Conservation (phyloP, 2,329 filamentous ascomycete species). For the Nothophaeocryptopus gaeumannii region DNA sequence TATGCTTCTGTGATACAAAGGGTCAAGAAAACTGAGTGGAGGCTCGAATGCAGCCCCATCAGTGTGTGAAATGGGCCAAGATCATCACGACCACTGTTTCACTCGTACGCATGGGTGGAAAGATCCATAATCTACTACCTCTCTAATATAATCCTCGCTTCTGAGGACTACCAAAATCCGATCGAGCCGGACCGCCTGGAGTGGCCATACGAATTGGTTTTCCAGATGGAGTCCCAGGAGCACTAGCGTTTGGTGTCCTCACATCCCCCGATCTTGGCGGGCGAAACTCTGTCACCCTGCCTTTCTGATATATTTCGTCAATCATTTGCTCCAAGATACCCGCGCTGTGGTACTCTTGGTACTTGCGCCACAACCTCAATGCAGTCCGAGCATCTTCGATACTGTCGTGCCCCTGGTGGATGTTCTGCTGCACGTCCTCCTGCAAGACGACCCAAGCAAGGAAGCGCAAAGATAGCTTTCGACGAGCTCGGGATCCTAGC, state of each 20-base stretch:
- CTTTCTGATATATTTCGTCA: slow-evolving; percentile 74
- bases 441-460: slow-evolving; percentile 87
- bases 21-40: too few relatives aligned
- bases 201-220: slow-evolving; percentile 54
- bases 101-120: too few relatives aligned
- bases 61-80: neutral
- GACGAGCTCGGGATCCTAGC: slow-evolving; percentile 66
- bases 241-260: slow-evolving; percentile 27
- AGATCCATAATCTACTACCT: too few relatives aligned
- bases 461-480: slow-evolving; percentile 89
- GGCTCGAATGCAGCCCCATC: neutral
- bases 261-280: slow-evolving; percentile 28
- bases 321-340: slow-evolving; percentile 80
- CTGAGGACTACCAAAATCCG: slow-evolving; percentile 62
- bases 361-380: slow-evolving; percentile 83
- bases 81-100: too few relatives aligned
- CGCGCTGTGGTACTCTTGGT: slow-evolving; percentile 81
- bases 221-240: slow-evolving; percentile 34
- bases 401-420: slow-evolving; percentile 67
- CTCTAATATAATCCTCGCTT: too few relatives aligned
- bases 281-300: slow-evolving; percentile 53
- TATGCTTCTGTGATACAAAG: too few relatives aligned
- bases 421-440: slow-evolving; percentile 88
- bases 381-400: slow-evolving; percentile 94
- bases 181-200: slow-evolving; percentile 75